Evolutionary conservation across 768 basidiomycete genomes (phyloP), one percentile per base, ranked within the genome.

Genomic region (Termitomyces heimii): DNA sequence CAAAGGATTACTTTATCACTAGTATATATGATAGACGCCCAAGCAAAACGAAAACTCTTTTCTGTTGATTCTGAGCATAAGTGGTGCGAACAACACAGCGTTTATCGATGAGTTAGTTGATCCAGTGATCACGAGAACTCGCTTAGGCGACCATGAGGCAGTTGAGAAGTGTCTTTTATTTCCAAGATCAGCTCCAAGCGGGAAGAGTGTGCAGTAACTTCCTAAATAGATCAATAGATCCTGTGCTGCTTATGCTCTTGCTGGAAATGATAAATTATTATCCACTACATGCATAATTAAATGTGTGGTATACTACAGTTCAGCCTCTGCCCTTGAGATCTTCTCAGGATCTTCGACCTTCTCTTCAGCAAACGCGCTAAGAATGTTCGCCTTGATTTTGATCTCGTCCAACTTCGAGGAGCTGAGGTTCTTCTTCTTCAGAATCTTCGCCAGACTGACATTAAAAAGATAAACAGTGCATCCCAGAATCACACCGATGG

Each of bases 331-430:
- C 52, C 73, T 70, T 26, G 68, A 70, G 35, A 74, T 56, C 60
- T 68, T 73, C 58, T 71, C 67, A 34, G 59, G 64, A 46, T 71
- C 71, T 55, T 73, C 73, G 61, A 71, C 71, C 8, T 67, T 68
- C 60, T 79, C 73, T 60, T 72, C 71, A 34, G 67, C 60, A 60
- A 93, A 92, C 0, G 88, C 82, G 16, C 73, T 69, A 48, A 94
- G 80, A 64, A 98, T 82, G 75, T 98, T 98, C 54, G 83, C 80
- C 76, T 96, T 98, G 69, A 90, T 81, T 73, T 92, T 89, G 67
- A 98, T 86, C 75, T 98, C 94, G 68, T 99, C 97, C 43, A 94
- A 73, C 74, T 98, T 98, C 42, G 78, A 72, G 0, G 82, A 78
- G 8, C 88, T 78, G 43, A 98, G 75, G n/a, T 77, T 84, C 49